Evolutionary conservation across 2,329 filamentous ascomycete genomes (phyloP).

Genomic region (Chaetomiaceae sp.): DNA sequence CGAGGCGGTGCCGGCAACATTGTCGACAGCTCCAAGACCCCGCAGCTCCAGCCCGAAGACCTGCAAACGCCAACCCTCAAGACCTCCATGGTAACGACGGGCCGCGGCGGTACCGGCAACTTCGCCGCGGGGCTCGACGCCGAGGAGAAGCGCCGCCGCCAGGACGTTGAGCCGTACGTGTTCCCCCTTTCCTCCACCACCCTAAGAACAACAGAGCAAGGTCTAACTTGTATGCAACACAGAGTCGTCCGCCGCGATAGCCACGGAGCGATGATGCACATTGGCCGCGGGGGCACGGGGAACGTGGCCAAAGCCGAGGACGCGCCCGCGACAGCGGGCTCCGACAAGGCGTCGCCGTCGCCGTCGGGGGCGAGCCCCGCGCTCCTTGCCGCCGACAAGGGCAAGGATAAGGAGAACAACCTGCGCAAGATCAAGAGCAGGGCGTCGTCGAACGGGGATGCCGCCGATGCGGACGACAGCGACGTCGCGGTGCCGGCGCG

Average conservation of each 20-base stretch:
- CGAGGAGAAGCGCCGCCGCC: slow-evolving; percentile 67
- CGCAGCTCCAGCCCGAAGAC: slow-evolving; percentile 53
- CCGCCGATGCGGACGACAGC: background rate
- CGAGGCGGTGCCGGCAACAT: slow-evolving; percentile 79
- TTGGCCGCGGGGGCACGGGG: slow-evolving; percentile 70
- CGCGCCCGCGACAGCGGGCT: slow-evolving; percentile 31
- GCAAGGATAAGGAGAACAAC: slow-evolving; percentile 27
- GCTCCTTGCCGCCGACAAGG: background rate
- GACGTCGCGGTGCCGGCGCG: slow-evolving; percentile 7
- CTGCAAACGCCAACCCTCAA: slow-evolving; percentile 82
- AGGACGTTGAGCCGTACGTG: slow-evolving; percentile 73
- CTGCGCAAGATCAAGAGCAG: slow-evolving; percentile 33
- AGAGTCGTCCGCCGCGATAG: slow-evolving; percentile 54
- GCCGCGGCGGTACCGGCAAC: slow-evolving; percentile 82
- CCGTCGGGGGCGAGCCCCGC: background rate
- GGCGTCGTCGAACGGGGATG: background rate
- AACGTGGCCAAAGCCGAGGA: slow-evolving; percentile 57
- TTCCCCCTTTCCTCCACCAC: slow-evolving; percentile 24
- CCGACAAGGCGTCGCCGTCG: background rate
- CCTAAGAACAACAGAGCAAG: background rate
- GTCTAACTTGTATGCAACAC: background rate
- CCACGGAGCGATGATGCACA: slow-evolving; percentile 57
- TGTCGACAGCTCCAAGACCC: slow-evolving; percentile 47
- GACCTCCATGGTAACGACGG: slow-evolving; percentile 78
- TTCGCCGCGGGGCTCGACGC: slow-evolving; percentile 74